Conservation (phyloP, 2,329 filamentous ascomycete genomes). For the Shiraia sp. region DNA sequence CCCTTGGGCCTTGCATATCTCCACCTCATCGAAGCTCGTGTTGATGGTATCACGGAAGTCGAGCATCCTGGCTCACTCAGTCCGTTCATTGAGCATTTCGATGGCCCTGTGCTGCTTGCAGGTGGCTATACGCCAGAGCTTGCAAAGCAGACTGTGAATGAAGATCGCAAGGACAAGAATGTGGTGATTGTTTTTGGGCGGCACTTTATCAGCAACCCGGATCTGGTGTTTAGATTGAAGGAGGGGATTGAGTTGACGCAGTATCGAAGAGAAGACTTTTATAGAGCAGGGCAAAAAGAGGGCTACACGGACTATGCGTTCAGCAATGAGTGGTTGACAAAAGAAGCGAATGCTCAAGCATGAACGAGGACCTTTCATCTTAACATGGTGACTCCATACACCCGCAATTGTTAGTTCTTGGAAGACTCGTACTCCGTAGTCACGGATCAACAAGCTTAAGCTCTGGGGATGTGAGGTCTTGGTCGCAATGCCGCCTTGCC, state of each 20-base stretch:
- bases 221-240: slow-evolving; percentile 51
- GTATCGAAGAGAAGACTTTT: slow-evolving; percentile 53
- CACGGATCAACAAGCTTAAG: no score
- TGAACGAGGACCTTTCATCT: no score
- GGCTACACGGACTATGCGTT: slow-evolving; percentile 46
- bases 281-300: slow-evolving; percentile 29
- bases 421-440: no score
- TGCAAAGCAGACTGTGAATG: slow-evolving; percentile 38
- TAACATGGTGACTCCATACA: no score
- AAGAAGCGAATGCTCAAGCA: no score
- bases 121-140: slow-evolving; percentile 44
- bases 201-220: slow-evolving; percentile 53
- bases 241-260: slow-evolving; percentile 45
- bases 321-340: slow-evolving; percentile 5
- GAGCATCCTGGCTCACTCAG: slow-evolving; percentile 23
- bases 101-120: slow-evolving; percentile 38
- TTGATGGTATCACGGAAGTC: slow-evolving; percentile 49
- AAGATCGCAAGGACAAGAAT: slow-evolving; percentile 48
- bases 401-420: no score
- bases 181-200: slow-evolving; percentile 51
- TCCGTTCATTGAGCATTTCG: slow-evolving; percentile 18
- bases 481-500: no score
- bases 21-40: slow-evolving; percentile 60
- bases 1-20: slow-evolving; percentile 55
- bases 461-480: no score